Percentiles rank a stretch among this genome's conserved stretches.
phyloP scores from a whole-genome alignment of 2,329 filamentous ascomycete species.

The Neopestalotiopsis sp. region DNA sequence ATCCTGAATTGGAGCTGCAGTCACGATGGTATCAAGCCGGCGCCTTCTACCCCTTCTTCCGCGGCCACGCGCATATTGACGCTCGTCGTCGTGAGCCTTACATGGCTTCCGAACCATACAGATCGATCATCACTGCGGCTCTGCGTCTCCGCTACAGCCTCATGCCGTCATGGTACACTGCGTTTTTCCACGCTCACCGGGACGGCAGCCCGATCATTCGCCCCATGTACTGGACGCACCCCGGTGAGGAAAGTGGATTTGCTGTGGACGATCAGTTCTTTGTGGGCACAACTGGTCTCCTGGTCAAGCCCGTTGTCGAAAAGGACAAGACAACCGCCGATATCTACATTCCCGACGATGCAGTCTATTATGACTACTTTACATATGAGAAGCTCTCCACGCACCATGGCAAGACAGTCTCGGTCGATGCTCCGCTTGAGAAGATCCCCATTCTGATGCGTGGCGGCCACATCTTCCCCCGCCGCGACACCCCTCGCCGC shows the following conservation, averaged over 20 bases:
- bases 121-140: slow-evolving; percentile 83
- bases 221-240: slow-evolving; percentile 93
- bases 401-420: slow-evolving; percentile 72
- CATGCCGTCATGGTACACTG: slow-evolving; percentile 94
- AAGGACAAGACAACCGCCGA: slow-evolving; percentile 76
- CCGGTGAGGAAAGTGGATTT: slow-evolving; percentile 85
- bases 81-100: slow-evolving; percentile 94
- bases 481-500: slow-evolving; percentile 85
- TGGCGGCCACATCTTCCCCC: slow-evolving; percentile 88
- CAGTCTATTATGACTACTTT: slow-evolving; percentile 95
- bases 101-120: slow-evolving; percentile 83
- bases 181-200: slow-evolving; percentile 86
- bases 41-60: slow-evolving; percentile 98
- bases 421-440: slow-evolving; percentile 78
- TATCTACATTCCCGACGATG: slow-evolving; percentile 87
- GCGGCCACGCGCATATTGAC: slow-evolving; percentile 95
- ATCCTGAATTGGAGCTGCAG: slow-evolving; percentile 89
- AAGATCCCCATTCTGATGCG: slow-evolving; percentile 91
- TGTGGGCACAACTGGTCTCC: slow-evolving; percentile 82
- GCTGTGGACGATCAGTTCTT: slow-evolving; percentile 93
- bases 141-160: slow-evolving; percentile 88
- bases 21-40: slow-evolving; percentile 97
- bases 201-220: slow-evolving; percentile 87
- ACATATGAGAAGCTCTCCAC: slow-evolving; percentile 77
- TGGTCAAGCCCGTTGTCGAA: slow-evolving; percentile 89